Conservation (phyloP, 1,284 basidiomycete species). For the Moesziomyces globuligerus region DNA sequence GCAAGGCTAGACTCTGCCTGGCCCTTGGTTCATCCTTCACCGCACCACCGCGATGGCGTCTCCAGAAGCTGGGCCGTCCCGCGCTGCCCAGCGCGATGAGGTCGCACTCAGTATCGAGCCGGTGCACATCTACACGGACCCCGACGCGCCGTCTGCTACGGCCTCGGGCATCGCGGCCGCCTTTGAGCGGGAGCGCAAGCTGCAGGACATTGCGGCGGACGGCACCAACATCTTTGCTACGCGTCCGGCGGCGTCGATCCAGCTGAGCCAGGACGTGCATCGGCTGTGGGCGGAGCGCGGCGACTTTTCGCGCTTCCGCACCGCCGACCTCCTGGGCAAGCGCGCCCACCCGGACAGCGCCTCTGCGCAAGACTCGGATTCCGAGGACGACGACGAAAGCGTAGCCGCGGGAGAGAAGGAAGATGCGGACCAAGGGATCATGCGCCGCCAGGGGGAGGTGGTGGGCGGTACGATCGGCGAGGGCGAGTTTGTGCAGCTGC, state of each 20-base stretch:
- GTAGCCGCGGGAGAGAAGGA: neutral
- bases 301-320: slow-evolving; percentile 49
- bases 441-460: slow-evolving; percentile 4
- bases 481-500: slow-evolving; percentile 47
- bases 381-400: slow-evolving; percentile 8
- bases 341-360: neutral
- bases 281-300: slow-evolving; percentile 58
- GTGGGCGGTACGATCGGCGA: slow-evolving; percentile 51
- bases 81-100: slow-evolving; percentile 1
- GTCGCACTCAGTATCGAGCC: slow-evolving; percentile 24
- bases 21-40: too few species aligned
- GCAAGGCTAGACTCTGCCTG: too few species aligned
- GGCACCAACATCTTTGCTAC: slow-evolving; percentile 28
- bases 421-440: slow-evolving; percentile 3
- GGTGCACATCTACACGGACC: slow-evolving; percentile 35
- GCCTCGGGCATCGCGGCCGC: neutral
- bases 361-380: neutral
- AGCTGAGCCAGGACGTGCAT: slow-evolving; percentile 32
- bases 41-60: slow-evolving; percentile 2
- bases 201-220: slow-evolving; percentile 20
- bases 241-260: slow-evolving; percentile 5
- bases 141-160: neutral
- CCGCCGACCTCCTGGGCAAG: slow-evolving; percentile 8
- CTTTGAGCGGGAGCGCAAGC: slow-evolving; percentile 30
- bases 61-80: slow-evolving; percentile 12